Base-by-base conservation (phyloP, 805 yeast species). In the Kluyveromyces nonfermentans region DNA sequence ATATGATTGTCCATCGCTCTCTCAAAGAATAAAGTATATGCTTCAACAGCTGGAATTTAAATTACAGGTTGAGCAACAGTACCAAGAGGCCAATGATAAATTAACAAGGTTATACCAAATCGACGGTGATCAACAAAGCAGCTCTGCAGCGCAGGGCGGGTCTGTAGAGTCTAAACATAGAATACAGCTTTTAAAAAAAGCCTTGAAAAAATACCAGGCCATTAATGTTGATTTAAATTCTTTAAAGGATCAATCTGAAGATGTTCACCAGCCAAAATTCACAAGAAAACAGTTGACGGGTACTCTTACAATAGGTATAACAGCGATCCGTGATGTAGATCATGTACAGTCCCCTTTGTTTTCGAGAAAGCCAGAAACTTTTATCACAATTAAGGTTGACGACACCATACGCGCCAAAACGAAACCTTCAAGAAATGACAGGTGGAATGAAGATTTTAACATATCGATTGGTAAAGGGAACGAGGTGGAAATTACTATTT, bases 21-120 rank as follows among this genome's bases (percentile, higher is more conserved):
- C 97, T 9, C 96, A 93, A 55, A 77, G 93, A 50, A 93, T 93
- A 57, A 96, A 87, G 64, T 81, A 85, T 55, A 89, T 93, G 97
- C 74, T 90, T 44, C 97, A 89, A 65, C 95, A 88, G 63, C 72
- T 93, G 47, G 96, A 89, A 60, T 88, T 90, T 63, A 93, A 93
- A 64, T 72, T 90, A 37, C 93, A 90, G 57, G 95, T 90, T 33
- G 99, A 93, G 62, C 80, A 85, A 54, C 95, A 93, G 64, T 93
- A 90, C 64, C 80, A 82, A 55, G 90, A 82, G 51, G 97, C 97
- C 5, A 88, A 88, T 52, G 94, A 86, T 50, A 93, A 90, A 62
- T 76, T 93, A 57, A 80, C 84, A 21, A 85, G 80, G 52, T 75
- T 93, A 43, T 93, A 93, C 60, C 82, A 82, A 56, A 74, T 83